phyloP scores from a whole-genome alignment of 1,284 basidiomycete genomes.

The Trichosporon sp. region DNA sequence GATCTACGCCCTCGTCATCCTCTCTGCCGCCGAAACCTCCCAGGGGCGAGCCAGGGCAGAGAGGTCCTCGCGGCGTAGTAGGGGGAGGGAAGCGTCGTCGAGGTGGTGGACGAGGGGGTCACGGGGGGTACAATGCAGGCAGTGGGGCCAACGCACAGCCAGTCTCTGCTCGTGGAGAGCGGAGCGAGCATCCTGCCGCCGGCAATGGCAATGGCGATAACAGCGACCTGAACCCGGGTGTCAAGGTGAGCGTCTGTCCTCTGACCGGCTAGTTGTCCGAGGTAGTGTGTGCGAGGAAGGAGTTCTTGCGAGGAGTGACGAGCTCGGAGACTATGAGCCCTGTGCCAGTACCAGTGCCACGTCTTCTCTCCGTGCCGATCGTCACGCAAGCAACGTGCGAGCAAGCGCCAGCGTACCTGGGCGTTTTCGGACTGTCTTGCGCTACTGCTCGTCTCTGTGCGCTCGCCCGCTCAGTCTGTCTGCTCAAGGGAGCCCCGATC shows the following conservation, averaged over 20 bases:
- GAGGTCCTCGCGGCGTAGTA: conserved; percentile 30
- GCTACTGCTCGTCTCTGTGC: too few relatives aligned
- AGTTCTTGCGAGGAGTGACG: too few relatives aligned
- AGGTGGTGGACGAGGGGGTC: background rate
- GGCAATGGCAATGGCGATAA: background rate
- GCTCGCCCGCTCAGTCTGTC: too few relatives aligned
- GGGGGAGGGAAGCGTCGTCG: conserved; percentile 25
- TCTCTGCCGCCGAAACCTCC: background rate
- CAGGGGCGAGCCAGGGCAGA: conserved; percentile 11
- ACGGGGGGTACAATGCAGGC: background rate
- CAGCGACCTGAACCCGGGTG: conserved; percentile 8
- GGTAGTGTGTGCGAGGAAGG: too few relatives aligned
- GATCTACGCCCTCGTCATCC: background rate
- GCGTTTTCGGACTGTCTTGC: too few relatives aligned
- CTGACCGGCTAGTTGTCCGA: too few relatives aligned
- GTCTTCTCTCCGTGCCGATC: too few relatives aligned
- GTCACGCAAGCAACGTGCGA: too few relatives aligned
- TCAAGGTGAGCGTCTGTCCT: conserved; percentile 19
- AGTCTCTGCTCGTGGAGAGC: background rate
- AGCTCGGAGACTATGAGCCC: too few relatives aligned
- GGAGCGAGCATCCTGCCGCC: background rate
- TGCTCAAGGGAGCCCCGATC: too few relatives aligned
- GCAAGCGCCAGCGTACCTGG: too few relatives aligned
- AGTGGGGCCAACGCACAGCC: background rate
- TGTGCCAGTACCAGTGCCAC: too few relatives aligned